These are phyloP conservation scores for Ogataea pignaliae DNA, from an alignment of 805 yeast genomes.

Conservation along the genomic window DNA sequence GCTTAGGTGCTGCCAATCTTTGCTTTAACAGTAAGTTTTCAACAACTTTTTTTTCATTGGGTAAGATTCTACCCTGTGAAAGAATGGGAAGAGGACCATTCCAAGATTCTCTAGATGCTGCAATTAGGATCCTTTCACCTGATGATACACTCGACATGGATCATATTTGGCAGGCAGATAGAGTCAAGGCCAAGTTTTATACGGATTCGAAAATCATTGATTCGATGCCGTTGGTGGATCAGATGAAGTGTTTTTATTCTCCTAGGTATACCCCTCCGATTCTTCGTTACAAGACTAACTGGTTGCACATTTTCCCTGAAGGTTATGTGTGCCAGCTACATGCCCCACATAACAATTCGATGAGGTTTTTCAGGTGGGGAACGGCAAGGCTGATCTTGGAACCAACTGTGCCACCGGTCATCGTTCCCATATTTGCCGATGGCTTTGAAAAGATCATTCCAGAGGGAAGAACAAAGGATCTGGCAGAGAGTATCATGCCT, in stretches of 20 bases:
- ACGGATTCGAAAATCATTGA: background rate
- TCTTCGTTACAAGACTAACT: constrained; percentile 60
- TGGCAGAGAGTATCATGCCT: constrained; percentile 57
- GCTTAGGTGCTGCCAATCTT: constrained; percentile 87
- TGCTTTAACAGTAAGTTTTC: constrained; percentile 61
- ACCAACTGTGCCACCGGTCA: constrained; percentile 75
- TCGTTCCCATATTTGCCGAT: constrained; percentile 78
- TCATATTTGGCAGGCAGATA: constrained; percentile 22
- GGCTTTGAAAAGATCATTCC: constrained; percentile 90
- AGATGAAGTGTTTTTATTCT: constrained; percentile 23
- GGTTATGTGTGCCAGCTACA: constrained; percentile 85
- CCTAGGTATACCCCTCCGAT: constrained; percentile 48
- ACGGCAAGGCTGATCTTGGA: constrained; percentile 80
- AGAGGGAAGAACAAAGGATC: constrained; percentile 55
- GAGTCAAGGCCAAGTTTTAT: too few species aligned
- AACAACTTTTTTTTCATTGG: constrained; percentile 70
- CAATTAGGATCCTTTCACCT: constrained; percentile 72
- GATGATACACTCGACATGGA: constrained; percentile 59
- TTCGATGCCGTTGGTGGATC: constrained; percentile 2
- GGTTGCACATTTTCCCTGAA: constrained; percentile 96
- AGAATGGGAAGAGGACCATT: constrained; percentile 92
- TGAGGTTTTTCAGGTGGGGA: constrained; percentile 97
- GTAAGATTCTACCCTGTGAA: constrained; percentile 82
- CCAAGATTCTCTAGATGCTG: constrained; percentile 86
- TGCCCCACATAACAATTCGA: constrained; percentile 76